phyloP scores from a whole-genome alignment of 208 protist genomes.

The Trypanosoma congolense region DNA sequence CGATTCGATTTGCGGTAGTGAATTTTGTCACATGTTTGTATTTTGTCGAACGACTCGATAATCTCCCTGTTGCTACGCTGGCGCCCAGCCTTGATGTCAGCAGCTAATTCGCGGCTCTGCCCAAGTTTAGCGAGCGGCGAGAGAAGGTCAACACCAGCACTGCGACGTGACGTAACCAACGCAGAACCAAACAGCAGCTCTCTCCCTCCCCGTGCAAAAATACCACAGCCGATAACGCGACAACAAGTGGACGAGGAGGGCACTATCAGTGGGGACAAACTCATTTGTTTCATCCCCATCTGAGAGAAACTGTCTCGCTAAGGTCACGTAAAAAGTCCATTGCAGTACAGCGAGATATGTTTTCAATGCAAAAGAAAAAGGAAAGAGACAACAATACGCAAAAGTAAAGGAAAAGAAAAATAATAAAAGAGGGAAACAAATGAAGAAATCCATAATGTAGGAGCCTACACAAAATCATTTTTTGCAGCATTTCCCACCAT shows the following conservation, averaged over 20 bases:
- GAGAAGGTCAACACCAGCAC: constrained; percentile 66
- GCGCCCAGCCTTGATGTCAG: constrained; percentile 61
- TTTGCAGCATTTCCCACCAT: not conserved
- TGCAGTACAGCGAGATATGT: not conserved
- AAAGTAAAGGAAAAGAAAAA: constrained; percentile 9
- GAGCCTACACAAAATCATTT: not conserved
- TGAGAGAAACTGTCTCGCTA: not conserved
- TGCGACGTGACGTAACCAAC: constrained; percentile 21
- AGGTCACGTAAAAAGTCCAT: not conserved
- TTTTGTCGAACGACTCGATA: constrained; percentile 71
- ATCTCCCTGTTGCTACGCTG: constrained; percentile 81
- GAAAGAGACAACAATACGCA: not conserved
- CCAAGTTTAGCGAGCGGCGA: constrained; percentile 75
- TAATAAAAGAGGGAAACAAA: constrained; percentile 12
- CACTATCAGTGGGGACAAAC: not conserved
- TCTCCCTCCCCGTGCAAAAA: not conserved
- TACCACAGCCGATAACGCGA: not conserved
- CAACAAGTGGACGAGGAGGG: not conserved
- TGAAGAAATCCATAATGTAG: constrained; percentile 7
- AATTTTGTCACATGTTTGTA: constrained; percentile 80
- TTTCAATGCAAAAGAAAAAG: not conserved
- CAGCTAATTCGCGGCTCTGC: constrained; percentile 70
- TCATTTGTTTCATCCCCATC: not conserved
- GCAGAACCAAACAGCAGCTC: constrained; percentile 1
- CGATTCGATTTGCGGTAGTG: constrained; percentile 77